phyloP scores from a whole-genome alignment of 2,329 filamentous ascomycete genomes.

The Pseudodiploospora longispora region DNA sequence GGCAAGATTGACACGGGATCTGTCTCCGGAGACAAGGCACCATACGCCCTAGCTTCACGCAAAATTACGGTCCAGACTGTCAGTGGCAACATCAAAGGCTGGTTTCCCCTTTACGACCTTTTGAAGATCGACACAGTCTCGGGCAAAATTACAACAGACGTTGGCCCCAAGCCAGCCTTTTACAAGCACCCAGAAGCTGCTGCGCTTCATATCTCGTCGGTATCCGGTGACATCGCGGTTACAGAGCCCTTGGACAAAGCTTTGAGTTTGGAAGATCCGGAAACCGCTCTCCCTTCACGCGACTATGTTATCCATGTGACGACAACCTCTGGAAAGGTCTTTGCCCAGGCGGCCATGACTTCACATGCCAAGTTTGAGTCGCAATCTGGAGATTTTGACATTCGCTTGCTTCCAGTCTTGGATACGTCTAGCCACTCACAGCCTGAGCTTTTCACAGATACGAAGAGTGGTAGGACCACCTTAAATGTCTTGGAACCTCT shows the following conservation, averaged over 20 bases:
- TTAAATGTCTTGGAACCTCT: constrained; percentile 36
- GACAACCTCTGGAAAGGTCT: constrained; percentile 38
- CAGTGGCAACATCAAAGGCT: constrained; percentile 36
- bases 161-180: constrained; percentile 33
- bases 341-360: constrained; percentile 32
- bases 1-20: constrained; percentile 31
- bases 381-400: constrained; percentile 31
- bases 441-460: constrained; percentile 30
- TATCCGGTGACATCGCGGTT: constrained; percentile 36
- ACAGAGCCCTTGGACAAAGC: constrained; percentile 29
- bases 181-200: constrained; percentile 29
- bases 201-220: constrained; percentile 30
- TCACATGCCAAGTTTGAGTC: constrained; percentile 26
- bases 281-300: constrained; percentile 30
- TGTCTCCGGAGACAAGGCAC: constrained; percentile 16
- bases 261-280: constrained; percentile 10
- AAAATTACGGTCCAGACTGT: constrained; percentile 33
- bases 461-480: constrained; percentile 34
- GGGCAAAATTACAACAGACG: constrained; percentile 31
- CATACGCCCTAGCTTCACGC: constrained; percentile 36
- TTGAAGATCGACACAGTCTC: constrained; percentile 37
- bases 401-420: constrained; percentile 37
- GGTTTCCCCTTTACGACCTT: constrained; percentile 43
- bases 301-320: constrained; percentile 38
- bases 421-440: constrained; percentile 15